phyloP scores from a whole-genome alignment of 1,284 basidiomycete species.

The Trichosporon sp. region DNA sequence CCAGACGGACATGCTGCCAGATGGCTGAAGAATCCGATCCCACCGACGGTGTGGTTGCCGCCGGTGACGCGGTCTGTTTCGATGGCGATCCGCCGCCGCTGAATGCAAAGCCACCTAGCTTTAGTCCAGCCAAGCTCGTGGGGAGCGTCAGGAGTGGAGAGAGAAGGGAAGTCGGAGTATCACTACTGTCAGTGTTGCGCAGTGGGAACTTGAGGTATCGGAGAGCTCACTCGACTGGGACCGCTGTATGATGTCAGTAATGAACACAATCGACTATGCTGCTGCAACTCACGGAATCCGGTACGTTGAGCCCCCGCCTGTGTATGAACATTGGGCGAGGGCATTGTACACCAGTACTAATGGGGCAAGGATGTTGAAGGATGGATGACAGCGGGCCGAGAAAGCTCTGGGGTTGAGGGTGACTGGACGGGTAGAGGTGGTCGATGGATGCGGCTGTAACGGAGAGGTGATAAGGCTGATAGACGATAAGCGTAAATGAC shows the following conservation, averaged over 20 bases:
- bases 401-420: not conserved
- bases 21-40: constrained; percentile 10
- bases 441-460: not conserved
- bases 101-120: constrained; percentile 13
- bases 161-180: constrained; percentile 23
- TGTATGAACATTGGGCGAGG: constrained; percentile 1
- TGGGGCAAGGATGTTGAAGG: not conserved
- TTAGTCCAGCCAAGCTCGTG: constrained; percentile 4
- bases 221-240: not conserved
- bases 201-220: not conserved
- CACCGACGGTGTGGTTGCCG: not conserved
- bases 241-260: not conserved
- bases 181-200: constrained; percentile 12
- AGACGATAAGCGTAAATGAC: not conserved
- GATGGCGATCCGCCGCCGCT: constrained; percentile 7
- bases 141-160: constrained; percentile 30
- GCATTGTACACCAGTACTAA: not conserved
- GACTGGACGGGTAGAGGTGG: not conserved
- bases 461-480: not conserved
- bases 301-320: not conserved
- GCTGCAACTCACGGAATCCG: not conserved
- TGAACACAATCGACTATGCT: not conserved
- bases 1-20: constrained; percentile 36
- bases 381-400: not conserved
- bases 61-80: constrained; percentile 11